Base-by-base conservation (phyloP, 148 eudicot genomes). In the Mesembryanthemum crystallinum region DNA sequence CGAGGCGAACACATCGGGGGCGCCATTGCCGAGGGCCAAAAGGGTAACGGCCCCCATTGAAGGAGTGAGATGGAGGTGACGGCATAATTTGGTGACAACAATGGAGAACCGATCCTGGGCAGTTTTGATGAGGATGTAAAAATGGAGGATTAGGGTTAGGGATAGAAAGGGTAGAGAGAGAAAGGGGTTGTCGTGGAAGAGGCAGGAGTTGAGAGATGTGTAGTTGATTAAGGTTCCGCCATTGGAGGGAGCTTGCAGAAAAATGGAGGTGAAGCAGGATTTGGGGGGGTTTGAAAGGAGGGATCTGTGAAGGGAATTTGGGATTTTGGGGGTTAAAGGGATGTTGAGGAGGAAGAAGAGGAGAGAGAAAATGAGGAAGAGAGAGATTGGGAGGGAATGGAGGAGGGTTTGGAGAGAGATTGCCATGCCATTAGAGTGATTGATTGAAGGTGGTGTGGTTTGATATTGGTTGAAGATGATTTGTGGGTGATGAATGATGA, bases 1-100 rank as follows among this genome's bases (percentile, higher is more conserved):
- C 0, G 97, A 88, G 0, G 97, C 79, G 67, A 95, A 95, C n/a
- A 95, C 92, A 55, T 95, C 98, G 2, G 98, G 98, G 5, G 98
- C 98, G 3, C 98, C 98, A 49, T 95, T 95, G 0, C 98, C 98
- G 7, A 95, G 84, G 3, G 98, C 92, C 0, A 95, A 58, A 5
- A 95, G 87, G 1, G 98, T 92, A 3, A 95, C 98, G 13, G 97
- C 98, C 0, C 88, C 98, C 88, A 95, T 87, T 0, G 91, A 88
- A 0, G 97, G 94, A 0, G 97, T 85, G 23, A 95, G 85, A 2
- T 82, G 82, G 39, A 95, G 80, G 25, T 73, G 87, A 23, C 78
- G 17, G 8, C 90, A 79, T 57, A 95, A 85, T 42, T 82, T 89
- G 18, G 98, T 82, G 59, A 95, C 97, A 1, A 89, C 79, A 21